A percentile compares a stretch with the other conserved stretches of the same genome.
Conservation (phyloP, 192 early-diverging fungal species). For the Mortierella hygrophila region DNA sequence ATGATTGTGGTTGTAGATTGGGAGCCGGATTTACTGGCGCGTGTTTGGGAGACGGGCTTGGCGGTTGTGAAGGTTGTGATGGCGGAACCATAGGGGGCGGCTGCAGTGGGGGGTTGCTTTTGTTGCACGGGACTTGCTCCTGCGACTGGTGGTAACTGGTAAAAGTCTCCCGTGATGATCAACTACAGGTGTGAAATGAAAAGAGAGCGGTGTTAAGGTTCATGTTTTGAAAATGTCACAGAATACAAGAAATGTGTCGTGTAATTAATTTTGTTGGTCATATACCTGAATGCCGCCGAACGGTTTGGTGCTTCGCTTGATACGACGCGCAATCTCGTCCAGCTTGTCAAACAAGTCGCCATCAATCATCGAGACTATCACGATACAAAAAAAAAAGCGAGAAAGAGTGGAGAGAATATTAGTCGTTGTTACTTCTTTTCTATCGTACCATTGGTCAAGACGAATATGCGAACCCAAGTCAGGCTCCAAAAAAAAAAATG, state of each 20-base stretch:
- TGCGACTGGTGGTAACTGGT: conserved; percentile 81
- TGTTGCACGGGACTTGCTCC: not conserved
- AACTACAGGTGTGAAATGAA: conserved; percentile 18
- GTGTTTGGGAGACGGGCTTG: not conserved
- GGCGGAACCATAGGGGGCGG: not conserved
- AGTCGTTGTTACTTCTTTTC: too few species aligned
- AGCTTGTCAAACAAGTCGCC: conserved; percentile 78
- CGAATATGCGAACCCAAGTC: too few species aligned
- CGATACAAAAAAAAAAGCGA: not conserved
- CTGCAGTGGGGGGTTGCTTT: conserved; percentile 12
- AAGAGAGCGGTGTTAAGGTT: not conserved
- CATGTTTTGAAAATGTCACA: not conserved
- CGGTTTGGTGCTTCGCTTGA: conserved; percentile 53
- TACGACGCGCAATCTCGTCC: conserved; percentile 71
- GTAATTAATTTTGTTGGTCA: not conserved
- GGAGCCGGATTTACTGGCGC: not conserved
- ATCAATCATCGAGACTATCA: conserved; percentile 80
- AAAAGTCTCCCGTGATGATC: conserved; percentile 79
- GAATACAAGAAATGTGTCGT: not conserved
- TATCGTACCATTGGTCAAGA: too few species aligned
- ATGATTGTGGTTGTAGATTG: conserved; percentile 25
- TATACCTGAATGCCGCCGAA: conserved; percentile 84
- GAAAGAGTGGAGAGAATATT: not conserved
- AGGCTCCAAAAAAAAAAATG: too few species aligned
- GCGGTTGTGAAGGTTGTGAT: not conserved